Evolutionary conservation across 306 rosid genomes (phyloP), one percentile per base, ranked within the genome.

Genomic region (Vicia faba): DNA sequence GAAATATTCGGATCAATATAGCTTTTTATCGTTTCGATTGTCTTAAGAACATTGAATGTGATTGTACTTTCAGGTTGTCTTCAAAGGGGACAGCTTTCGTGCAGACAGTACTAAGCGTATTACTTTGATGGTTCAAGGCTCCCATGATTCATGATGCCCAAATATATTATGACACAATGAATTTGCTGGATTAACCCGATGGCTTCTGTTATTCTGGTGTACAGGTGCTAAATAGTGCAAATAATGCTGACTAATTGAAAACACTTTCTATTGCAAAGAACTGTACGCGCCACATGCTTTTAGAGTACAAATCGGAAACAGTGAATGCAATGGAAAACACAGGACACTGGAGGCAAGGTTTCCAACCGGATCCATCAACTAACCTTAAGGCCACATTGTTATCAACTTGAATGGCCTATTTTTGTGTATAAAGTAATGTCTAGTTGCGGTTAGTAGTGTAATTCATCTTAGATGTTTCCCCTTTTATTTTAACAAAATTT

Each of bases 91-190:
- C 23, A 78, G 71, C 82, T 84, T 80, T 71, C 91, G 86, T 14
- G 31, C 88, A 39, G 96, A 93, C 69, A 78, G 92, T 78, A 78
- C 78, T 64, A 89, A 93, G 87, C 95, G 87, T 26, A 75, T 90
- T 74, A 59, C 87, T 78, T 71, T 83, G 86, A 70, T 88, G 83
- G 77, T 89, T 82, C 96, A 78, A 54, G 86, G 82, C 74, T 58
- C 96, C 79, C 98, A 86, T 69, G 78, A 80, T 83, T 86, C 88
- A 71, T 89, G 87, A 89, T 82, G 75, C 35, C 75, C 72, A 80
- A 71, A 50, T 58, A 59, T 65, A 81, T 36, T 76, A 77, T 46
- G 82, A 76, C 56, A 45, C 81, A 66, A 36, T 73, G 82, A 80
- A 38, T 68, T 67, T 74, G 49, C 59, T 59, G 68, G 81, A 39